A percentile compares a stretch with the other conserved stretches of the same genome.
Conservation (phyloP, 2,329 filamentous ascomycete genomes). For the Metarhizium sp. region DNA sequence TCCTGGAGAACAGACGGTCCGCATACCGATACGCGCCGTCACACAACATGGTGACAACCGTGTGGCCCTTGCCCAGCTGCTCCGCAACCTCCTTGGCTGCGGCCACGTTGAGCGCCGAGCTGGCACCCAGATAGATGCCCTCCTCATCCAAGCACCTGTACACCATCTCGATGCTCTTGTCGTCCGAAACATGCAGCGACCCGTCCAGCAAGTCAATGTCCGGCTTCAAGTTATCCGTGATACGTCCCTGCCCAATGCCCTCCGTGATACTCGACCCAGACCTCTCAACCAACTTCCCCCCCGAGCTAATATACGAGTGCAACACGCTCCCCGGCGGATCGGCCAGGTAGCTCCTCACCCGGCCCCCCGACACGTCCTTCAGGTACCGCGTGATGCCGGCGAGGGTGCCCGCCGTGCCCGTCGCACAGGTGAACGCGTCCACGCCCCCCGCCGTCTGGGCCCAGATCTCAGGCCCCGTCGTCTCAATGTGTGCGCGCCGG, state of each 20-base stretch:
- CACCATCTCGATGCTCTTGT: conserved; percentile 96
- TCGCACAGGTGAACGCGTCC: conserved; percentile 92
- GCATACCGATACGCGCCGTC: conserved; percentile 98
- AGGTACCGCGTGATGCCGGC: conserved; percentile 83
- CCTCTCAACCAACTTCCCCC: conserved; percentile 74
- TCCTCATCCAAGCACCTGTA: conserved; percentile 95
- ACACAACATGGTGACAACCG: conserved; percentile 86
- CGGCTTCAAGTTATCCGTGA: conserved; percentile 87
- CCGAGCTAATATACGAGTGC: conserved; percentile 82
- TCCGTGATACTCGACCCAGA: conserved; percentile 87
- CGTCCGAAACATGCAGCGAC: conserved; percentile 75
- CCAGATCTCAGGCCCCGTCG: conserved; percentile 97
- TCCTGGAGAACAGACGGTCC: conserved; percentile 82
- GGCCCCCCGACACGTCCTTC: conserved; percentile 70
- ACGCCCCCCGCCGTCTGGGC: conserved; percentile 75
- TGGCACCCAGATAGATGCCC: conserved; percentile 88
- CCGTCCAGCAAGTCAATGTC: conserved; percentile 81
- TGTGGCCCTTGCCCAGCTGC: conserved; percentile 79
- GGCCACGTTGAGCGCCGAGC: conserved; percentile 88
- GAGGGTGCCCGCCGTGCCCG: conserved; percentile 84
- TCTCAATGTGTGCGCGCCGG: conserved; percentile 88
- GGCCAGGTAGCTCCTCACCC: conserved; percentile 80
- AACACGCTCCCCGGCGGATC: conserved; percentile 91
- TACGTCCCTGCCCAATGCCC: conserved; percentile 90
- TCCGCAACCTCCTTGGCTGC: conserved; percentile 90